phyloP scores from a whole-genome alignment of 208 protist species.

The Trypanosoma avium region DNA sequence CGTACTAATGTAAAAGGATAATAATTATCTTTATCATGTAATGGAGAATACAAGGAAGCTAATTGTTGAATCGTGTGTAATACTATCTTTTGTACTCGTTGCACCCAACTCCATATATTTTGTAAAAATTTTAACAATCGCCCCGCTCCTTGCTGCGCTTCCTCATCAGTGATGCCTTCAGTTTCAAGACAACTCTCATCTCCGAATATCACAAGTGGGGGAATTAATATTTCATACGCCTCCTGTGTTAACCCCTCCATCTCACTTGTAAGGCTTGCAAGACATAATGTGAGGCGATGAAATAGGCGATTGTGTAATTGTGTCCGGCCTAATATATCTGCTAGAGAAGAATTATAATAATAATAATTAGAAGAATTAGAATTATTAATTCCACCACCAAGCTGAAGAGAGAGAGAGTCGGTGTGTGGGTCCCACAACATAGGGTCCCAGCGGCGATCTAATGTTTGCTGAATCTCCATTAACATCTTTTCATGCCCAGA shows the following conservation, averaged over 20 bases:
- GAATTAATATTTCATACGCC: constrained; percentile 31
- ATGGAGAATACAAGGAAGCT: constrained; percentile 57
- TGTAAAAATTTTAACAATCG: constrained; percentile 70
- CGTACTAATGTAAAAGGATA: constrained; percentile 44
- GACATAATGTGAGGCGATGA: constrained; percentile 40
- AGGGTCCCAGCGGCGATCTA: constrained; percentile 45
- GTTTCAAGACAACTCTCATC: constrained; percentile 36
- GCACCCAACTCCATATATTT: constrained; percentile 73
- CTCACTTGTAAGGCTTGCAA: constrained; percentile 38
- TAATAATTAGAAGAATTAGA: constrained; percentile 15
- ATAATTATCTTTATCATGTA: constrained; percentile 33
- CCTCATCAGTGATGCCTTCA: constrained; percentile 56
- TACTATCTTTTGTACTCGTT: constrained; percentile 65
- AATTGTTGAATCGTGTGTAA: constrained; percentile 73
- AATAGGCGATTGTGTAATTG: constrained; percentile 42
- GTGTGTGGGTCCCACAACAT: constrained; percentile 46
- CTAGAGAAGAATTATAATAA: constrained; percentile 29
- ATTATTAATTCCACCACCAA: too few species aligned
- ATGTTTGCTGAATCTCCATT: constrained; percentile 49
- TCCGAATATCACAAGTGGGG: constrained; percentile 48
- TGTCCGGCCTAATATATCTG: constrained; percentile 34
- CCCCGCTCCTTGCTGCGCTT: constrained; percentile 62
- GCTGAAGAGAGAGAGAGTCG: constrained; percentile 38
- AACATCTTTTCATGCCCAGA: constrained; percentile 53
- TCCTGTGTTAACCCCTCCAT: constrained; percentile 52